These are phyloP conservation scores for Vanderwaltozyma tropicalis DNA, from an alignment of 805 yeast species.

Conservation along the genomic window DNA sequence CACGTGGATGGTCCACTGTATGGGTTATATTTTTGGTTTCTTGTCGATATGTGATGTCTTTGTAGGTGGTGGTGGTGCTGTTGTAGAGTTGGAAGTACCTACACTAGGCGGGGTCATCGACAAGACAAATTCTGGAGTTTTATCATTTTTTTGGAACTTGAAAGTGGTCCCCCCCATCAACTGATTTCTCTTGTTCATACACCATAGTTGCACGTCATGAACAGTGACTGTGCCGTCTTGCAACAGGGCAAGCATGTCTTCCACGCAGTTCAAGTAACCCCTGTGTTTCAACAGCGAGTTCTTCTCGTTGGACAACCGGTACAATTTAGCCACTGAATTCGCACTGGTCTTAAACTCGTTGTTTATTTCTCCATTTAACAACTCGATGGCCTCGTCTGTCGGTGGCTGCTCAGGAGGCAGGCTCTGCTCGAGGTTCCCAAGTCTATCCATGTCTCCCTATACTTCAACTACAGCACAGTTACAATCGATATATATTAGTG, in stretches of 20 bases:
- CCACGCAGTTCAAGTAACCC: slow-evolving; percentile 55
- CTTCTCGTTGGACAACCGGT: slow-evolving; percentile 48
- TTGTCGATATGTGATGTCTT: neutral
- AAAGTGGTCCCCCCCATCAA: slow-evolving; percentile 1
- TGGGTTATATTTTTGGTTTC: neutral
- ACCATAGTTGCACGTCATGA: slow-evolving; percentile 19
- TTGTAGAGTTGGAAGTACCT: neutral
- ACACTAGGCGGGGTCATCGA: slow-evolving; percentile 3
- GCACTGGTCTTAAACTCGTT: slow-evolving; percentile 65
- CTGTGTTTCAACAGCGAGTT: slow-evolving; percentile 39
- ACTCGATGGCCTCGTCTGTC: slow-evolving; percentile 18
- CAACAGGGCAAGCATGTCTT: slow-evolving; percentile 40
- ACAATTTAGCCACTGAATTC: slow-evolving; percentile 57
- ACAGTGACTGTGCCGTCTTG: slow-evolving; percentile 5
- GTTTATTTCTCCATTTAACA: slow-evolving; percentile 42
- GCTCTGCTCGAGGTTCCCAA: slow-evolving; percentile 16
- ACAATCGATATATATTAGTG: neutral
- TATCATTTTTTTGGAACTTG: neutral
- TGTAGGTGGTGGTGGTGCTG: neutral
- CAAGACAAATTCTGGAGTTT: neutral
- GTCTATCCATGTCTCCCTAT: slow-evolving; percentile 15
- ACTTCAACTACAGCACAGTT: neutral
- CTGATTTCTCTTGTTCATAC: slow-evolving; percentile 16
- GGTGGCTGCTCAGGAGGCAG: slow-evolving; percentile 27
- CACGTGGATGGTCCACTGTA: no score